A percentile compares a stretch with the other conserved stretches of the same genome.
Evolutionary conservation across 2,329 filamentous ascomycete species (phyloP).

Genomic region (Trichoderma koningii): DNA sequence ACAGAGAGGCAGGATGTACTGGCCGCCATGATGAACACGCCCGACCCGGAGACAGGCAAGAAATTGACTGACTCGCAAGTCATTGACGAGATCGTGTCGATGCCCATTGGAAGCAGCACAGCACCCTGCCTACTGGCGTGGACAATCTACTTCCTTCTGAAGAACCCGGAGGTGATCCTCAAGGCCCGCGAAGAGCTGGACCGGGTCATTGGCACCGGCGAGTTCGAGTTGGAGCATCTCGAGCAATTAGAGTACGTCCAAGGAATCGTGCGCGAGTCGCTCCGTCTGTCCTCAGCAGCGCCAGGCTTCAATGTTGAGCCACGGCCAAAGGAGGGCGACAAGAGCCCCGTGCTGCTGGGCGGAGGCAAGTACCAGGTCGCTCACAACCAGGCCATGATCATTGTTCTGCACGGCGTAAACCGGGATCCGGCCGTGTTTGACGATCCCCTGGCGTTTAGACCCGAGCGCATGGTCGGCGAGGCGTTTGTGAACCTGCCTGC

Average conservation of each 20-base stretch:
- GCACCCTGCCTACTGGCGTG: conserved; percentile 49
- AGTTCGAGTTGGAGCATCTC: conserved; percentile 52
- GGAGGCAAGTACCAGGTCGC: conserved; percentile 53
- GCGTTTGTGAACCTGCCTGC: conserved; percentile 46
- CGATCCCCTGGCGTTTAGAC: conserved; percentile 48
- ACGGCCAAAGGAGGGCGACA: conserved; percentile 40
- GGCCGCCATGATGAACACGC: conserved; percentile 58
- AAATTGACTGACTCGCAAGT: conserved; percentile 60
- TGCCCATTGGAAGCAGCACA: conserved; percentile 61
- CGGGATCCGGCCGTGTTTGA: conserved; percentile 52
- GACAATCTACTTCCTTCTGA: conserved; percentile 53
- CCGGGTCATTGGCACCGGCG: conserved; percentile 49
- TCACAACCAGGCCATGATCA: conserved; percentile 52
- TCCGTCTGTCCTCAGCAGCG: conserved; percentile 57
- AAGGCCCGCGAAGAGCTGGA: conserved; percentile 58
- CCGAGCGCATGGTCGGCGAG: conserved; percentile 53
- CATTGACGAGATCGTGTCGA: conserved; percentile 68
- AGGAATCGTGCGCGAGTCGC: conserved; percentile 55
- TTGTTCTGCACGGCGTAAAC: conserved; percentile 54
- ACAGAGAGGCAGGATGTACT: conserved; percentile 62
- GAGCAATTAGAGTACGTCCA: conserved; percentile 55
- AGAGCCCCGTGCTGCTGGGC: conserved; percentile 49
- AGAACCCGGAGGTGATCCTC: conserved; percentile 51
- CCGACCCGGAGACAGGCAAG: conserved; percentile 63
- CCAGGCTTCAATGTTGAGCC: conserved; percentile 59